Base-by-base conservation (phyloP, 2,329 filamentous ascomycete species). In the Aspergillus viridinutans region DNA sequence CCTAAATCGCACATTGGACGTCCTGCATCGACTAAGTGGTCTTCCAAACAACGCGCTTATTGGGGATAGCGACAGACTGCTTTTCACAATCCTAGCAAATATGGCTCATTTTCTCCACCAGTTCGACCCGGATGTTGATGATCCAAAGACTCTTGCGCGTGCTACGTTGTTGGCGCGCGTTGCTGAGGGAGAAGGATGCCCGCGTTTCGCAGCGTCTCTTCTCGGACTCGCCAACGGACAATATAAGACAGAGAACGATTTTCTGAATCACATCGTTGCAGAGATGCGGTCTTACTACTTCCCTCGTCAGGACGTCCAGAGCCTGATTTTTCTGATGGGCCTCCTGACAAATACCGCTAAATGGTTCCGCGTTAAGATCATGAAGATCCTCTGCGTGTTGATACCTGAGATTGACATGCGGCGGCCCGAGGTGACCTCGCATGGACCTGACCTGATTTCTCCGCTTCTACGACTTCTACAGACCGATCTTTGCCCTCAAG, bases 381-480 rank as follows among this genome's bases (percentile, higher is more conserved):
- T 99, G 90, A 88, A 90, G 58, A 86, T 97, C 12, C 83, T 99
- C 0, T 90, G 90, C 67, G 83, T 90, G 21, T 79, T 96, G 58
- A 89, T 99, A 49, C 90, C 92, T 0, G 88, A 93, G 53, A 89
- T 97, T 32, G 92, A 99, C 69, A 96, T 97, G 89, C 87, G 88
- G 55, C 92, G 92, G 66, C 86, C 89, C 0, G 92, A 96, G 62
- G 90, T 99, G 61, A 89, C 92, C 4, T 88, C 86, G 7, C 92
- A 97, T 72, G 93, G 94, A 0, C 92, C 93, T 1, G 95, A 99
- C 74, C 82, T 99, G 50, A 96, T 99, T 55, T 97, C 94, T 1
- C 95, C 94, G 0, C 81, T 99, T 0, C 78, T 99, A 54, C 86
- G 94, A 54, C 81, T 99, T 21, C 77, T 99, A 42, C 92, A 97